phyloP scores from a whole-genome alignment of 345 rosid species.

The Physaria fendleri region DNA sequence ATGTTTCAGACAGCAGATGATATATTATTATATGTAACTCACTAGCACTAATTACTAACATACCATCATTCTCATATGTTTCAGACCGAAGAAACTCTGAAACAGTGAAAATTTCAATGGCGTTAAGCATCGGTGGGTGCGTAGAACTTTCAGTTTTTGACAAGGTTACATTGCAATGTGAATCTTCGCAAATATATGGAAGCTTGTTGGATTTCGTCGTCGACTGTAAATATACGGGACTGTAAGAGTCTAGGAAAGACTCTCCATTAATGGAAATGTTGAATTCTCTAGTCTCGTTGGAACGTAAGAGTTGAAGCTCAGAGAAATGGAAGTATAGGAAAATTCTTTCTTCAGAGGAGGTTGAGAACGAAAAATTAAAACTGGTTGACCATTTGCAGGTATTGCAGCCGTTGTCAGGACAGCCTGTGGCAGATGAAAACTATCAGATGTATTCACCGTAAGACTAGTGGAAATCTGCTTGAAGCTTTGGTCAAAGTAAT shows the following conservation, averaged over 20 bases:
- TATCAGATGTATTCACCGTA: not conserved
- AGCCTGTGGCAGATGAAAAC: slow-evolving; percentile 15
- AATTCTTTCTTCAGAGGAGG: not conserved
- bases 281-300: slow-evolving; percentile 17
- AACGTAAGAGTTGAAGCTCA: slow-evolving; percentile 14
- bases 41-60: not conserved
- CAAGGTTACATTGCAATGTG: not conserved
- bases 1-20: no score
- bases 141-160: not conserved
- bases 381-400: slow-evolving; percentile 23
- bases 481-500: not conserved
- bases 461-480: slow-evolving; percentile 4
- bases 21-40: no score
- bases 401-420: slow-evolving; percentile 32
- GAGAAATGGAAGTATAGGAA: slow-evolving; percentile 24
- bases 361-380: not conserved
- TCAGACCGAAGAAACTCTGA: not conserved
- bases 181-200: not conserved
- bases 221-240: not conserved
- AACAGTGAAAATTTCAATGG: not conserved
- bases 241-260: not conserved
- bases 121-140: slow-evolving; percentile 17
- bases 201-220: not conserved
- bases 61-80: slow-evolving; percentile 4
- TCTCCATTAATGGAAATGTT: not conserved